Percentiles rank a stretch among this genome's conserved stretches.
phyloP scores from a whole-genome alignment of 345 rosid genomes.

The Populus deltoides region DNA sequence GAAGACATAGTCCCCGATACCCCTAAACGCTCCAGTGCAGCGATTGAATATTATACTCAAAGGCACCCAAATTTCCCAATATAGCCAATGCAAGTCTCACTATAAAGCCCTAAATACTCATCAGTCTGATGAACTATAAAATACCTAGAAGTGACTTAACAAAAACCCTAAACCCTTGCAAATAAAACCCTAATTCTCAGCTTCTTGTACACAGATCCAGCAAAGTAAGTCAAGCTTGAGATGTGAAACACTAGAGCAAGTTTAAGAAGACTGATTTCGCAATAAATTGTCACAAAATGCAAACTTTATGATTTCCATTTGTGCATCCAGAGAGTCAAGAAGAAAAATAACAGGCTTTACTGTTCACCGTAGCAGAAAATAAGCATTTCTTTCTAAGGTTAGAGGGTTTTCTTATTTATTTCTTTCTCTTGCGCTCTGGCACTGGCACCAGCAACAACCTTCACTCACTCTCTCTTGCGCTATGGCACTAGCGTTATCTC shows the following conservation, averaged over 20 bases:
- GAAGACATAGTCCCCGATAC: conserved; percentile 37
- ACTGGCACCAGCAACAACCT: conserved; percentile 4
- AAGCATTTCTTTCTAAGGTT: conserved; percentile 19
- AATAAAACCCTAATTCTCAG: conserved; percentile 30
- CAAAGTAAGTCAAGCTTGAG: conserved; percentile 9
- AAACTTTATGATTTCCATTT: conserved; percentile 3
- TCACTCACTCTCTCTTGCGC: neutral
- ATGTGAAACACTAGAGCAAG: neutral
- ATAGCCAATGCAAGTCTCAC: conserved; percentile 7
- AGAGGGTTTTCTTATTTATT: conserved; percentile 17
- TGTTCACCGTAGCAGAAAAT: conserved; percentile 17
- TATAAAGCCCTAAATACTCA: conserved; percentile 2
- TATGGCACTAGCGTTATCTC: too few relatives aligned
- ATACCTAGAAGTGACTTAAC: conserved; percentile 7
- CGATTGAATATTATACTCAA: conserved; percentile 13
- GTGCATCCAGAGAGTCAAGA: neutral
- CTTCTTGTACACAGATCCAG: conserved; percentile 13
- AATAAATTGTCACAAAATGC: conserved; percentile 10
- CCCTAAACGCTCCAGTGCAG: conserved; percentile 50
- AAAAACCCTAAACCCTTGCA: neutral
- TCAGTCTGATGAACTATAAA: neutral
- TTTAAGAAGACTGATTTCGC: conserved; percentile 9
- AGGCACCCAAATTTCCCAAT: neutral
- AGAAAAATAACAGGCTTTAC: conserved; percentile 10
- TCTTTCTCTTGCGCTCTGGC: neutral